Conservation (phyloP, 768 basidiomycete genomes). For the Trametes villosa region DNA sequence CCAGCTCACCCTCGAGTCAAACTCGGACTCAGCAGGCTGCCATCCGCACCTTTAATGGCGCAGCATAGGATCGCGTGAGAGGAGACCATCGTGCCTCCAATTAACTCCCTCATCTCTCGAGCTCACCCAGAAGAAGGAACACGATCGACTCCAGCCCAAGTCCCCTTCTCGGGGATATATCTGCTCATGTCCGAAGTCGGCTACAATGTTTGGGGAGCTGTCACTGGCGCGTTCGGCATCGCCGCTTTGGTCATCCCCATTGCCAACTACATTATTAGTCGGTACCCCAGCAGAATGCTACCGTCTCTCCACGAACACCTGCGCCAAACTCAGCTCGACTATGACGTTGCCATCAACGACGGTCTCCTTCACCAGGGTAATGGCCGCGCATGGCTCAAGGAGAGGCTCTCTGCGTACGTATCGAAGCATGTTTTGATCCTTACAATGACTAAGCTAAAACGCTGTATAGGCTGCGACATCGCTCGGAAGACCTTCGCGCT, state of each 20-base stretch:
- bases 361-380: neutral
- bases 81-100: too few relatives aligned
- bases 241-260: neutral
- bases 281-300: neutral
- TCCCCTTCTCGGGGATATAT: neutral
- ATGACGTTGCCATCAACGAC: neutral
- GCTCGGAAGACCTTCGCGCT: neutral
- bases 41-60: too few relatives aligned
- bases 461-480: neutral
- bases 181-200: neutral
- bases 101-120: too few relatives aligned
- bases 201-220: slow-evolving; percentile 9
- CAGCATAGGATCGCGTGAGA: too few relatives aligned
- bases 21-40: too few relatives aligned
- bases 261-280: neutral
- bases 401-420: neutral
- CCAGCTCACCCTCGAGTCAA: too few relatives aligned
- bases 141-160: neutral
- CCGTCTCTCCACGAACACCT: neutral
- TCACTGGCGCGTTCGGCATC: slow-evolving; percentile 8
- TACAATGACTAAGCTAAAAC: neutral
- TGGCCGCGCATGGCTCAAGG: neutral
- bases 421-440: neutral
- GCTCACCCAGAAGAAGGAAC: too few relatives aligned
- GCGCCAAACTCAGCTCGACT: neutral